These are phyloP conservation scores for Adiantum capillusveneris DNA, from an alignment of 75 land plant species.

Conservation along the genomic window DNA sequence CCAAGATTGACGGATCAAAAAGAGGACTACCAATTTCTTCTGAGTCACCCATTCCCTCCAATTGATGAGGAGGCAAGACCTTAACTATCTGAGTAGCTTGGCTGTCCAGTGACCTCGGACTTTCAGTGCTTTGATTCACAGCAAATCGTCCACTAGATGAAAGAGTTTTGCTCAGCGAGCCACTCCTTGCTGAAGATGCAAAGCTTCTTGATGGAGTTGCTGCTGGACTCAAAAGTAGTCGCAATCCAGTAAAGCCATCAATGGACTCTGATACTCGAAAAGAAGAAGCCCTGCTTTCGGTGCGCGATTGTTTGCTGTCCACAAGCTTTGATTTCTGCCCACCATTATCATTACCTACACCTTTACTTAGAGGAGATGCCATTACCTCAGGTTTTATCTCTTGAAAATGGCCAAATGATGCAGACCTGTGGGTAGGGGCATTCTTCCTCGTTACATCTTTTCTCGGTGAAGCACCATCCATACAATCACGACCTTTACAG, in stretches of 20 bases:
- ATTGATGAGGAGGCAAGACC: background rate
- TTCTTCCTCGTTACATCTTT: no score
- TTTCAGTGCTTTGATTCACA: background rate
- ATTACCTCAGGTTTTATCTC: no score
- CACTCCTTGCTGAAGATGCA: background rate
- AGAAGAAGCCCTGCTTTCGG: background rate
- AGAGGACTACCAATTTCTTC: slow-evolving; percentile 7
- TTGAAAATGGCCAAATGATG: no score
- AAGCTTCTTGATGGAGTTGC: background rate
- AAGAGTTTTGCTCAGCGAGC: background rate
- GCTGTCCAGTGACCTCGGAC: background rate
- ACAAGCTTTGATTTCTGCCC: background rate
- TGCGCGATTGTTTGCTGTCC: background rate
- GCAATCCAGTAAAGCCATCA: background rate
- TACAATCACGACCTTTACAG: background rate
- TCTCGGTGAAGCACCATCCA: background rate
- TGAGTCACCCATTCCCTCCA: background rate
- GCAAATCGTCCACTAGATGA: background rate
- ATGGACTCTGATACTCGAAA: background rate
- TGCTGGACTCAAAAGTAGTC: slow-evolving; percentile 1
- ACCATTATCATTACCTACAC: no score
- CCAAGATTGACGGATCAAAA: slow-evolving; percentile 30
- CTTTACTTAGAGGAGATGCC: no score
- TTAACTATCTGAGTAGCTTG: background rate
- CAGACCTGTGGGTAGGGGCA: no score